A percentile compares a stretch with the other conserved stretches of the same genome.
Conservation (phyloP, 768 basidiomycete genomes). For the Ramaria sp. region DNA sequence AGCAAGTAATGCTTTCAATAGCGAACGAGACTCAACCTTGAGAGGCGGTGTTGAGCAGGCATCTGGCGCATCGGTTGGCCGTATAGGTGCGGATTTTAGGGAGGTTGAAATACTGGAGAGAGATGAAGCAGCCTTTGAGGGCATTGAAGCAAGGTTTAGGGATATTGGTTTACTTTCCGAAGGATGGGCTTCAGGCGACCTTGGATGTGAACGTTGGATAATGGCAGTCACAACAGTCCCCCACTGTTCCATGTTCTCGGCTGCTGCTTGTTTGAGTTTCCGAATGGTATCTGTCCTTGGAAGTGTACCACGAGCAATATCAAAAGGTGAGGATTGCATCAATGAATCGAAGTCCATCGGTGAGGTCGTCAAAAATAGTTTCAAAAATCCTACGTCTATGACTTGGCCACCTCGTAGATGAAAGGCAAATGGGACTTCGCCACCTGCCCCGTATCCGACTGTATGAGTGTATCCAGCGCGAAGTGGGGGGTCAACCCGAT, state of each 20-base stretch:
- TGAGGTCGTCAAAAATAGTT: constrained; percentile 30
- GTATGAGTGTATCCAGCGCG: constrained; percentile 13
- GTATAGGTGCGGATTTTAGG: no score
- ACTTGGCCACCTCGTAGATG: constrained; percentile 20
- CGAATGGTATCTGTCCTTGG: neutral
- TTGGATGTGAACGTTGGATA: neutral
- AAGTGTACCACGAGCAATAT: neutral
- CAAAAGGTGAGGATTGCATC: constrained; percentile 25
- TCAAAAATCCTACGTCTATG: constrained; percentile 33
- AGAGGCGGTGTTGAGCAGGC: no score
- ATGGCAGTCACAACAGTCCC: neutral
- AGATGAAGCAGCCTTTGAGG: no score
- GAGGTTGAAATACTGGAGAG: no score
- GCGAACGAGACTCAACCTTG: no score
- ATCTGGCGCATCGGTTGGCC: no score
- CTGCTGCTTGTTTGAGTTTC: neutral
- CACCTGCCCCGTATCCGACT: constrained; percentile 32
- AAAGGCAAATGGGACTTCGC: constrained; percentile 23
- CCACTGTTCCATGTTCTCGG: neutral
- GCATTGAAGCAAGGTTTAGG: no score
- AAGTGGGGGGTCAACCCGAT: constrained; percentile 4
- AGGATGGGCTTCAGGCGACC: no score
- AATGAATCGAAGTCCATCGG: constrained; percentile 27
- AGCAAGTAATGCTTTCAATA: no score
- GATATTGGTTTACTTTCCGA: no score